Conservation (phyloP, 2,329 filamentous ascomycete genomes). For the Metarhizium anisopliae region DNA sequence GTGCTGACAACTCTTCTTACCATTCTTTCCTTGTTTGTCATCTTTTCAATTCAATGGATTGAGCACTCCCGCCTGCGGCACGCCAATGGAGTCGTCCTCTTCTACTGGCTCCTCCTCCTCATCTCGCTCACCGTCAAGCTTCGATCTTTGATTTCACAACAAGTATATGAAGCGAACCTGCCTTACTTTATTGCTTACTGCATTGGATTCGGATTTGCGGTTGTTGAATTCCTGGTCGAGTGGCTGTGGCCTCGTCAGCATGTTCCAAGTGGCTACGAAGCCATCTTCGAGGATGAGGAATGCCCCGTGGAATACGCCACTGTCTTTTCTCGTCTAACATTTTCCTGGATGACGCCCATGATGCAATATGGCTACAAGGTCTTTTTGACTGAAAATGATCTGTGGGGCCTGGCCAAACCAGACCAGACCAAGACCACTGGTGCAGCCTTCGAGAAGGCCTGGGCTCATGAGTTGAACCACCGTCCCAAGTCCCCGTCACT, state of each 20-base stretch:
- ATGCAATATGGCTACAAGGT: slow-evolving; percentile 93
- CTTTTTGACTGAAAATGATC: slow-evolving; percentile 85
- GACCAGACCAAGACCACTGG: slow-evolving; percentile 74
- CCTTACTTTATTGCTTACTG: slow-evolving; percentile 74
- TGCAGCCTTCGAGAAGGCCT: slow-evolving; percentile 60
- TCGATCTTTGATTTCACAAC: slow-evolving; percentile 73
- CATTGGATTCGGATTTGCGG: slow-evolving; percentile 59
- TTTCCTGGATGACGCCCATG: slow-evolving; percentile 97
- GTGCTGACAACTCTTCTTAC: slow-evolving; percentile 74
- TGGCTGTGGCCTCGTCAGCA: slow-evolving; percentile 78
- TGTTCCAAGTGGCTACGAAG: slow-evolving; percentile 44
- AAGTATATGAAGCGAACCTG: slow-evolving; percentile 55
- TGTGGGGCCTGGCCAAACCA: slow-evolving; percentile 79
- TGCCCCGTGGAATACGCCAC: slow-evolving; percentile 83
- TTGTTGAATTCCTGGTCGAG: slow-evolving; percentile 67
- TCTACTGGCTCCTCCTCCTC: slow-evolving; percentile 86
- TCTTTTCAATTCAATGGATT: slow-evolving; percentile 75
- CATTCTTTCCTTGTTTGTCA: slow-evolving; percentile 60
- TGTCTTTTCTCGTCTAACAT: slow-evolving; percentile 86
- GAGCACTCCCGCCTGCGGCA: slow-evolving; percentile 78
- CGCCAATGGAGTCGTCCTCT: slow-evolving; percentile 78
- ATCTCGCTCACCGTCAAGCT: slow-evolving; percentile 75
- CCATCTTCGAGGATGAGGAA: slow-evolving; percentile 49
- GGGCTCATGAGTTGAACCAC: slow-evolving; percentile 64
- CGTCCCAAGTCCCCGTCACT: slow-evolving; percentile 54